Conservation (phyloP, 2,329 filamentous ascomycete species). For the Cordyceps javanica region DNA sequence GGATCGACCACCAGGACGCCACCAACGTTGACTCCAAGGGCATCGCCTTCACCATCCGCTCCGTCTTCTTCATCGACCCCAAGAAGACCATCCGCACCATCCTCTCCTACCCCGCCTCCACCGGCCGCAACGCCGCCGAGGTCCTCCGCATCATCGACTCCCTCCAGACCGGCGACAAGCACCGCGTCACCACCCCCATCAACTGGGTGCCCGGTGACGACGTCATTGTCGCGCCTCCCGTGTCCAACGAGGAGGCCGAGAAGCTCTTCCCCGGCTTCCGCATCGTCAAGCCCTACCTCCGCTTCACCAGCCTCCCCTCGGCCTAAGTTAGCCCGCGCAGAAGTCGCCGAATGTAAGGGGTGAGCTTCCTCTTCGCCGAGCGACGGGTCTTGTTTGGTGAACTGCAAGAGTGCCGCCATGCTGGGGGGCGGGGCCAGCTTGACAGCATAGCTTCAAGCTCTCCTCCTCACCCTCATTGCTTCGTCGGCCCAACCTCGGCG, state of each 20-base stretch:
- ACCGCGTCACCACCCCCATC: constrained; percentile 82
- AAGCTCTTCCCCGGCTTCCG: constrained; percentile 76
- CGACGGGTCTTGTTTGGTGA: too few species aligned
- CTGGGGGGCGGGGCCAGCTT: not conserved
- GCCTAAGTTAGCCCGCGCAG: constrained; percentile 31
- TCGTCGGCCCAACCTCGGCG: not conserved
- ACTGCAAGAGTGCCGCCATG: not conserved
- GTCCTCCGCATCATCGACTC: constrained; percentile 74
- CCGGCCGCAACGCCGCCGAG: constrained; percentile 76
- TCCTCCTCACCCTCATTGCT: not conserved
- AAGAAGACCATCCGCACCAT: constrained; percentile 89
- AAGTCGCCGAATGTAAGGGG: too few species aligned
- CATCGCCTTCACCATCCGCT: constrained; percentile 89
- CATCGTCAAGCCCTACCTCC: constrained; percentile 65
- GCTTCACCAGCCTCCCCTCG: constrained; percentile 63
- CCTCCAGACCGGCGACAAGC: constrained; percentile 78
- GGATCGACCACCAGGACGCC: constrained; percentile 73
- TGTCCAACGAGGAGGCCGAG: constrained; percentile 80
- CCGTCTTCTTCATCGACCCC: constrained; percentile 91
- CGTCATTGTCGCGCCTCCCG: constrained; percentile 80
- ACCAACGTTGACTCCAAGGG: constrained; percentile 77
- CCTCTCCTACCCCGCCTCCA: constrained; percentile 87
- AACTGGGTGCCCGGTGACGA: constrained; percentile 87
- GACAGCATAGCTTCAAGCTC: not conserved
- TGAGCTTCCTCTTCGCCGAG: too few species aligned